Conservation (phyloP, 306 rosid species). For the Pterocarpus macrocarpus region DNA sequence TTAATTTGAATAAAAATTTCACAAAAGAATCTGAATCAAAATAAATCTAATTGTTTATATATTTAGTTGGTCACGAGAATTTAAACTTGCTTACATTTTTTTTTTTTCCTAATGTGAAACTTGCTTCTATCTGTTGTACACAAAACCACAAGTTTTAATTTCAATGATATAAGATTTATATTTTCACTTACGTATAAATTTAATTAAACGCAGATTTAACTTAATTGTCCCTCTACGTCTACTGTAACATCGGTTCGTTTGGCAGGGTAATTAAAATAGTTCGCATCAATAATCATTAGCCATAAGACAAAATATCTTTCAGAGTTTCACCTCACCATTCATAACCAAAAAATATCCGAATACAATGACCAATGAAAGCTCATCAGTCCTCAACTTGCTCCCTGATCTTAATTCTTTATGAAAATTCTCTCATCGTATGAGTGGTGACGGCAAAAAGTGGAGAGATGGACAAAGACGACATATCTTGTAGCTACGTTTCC, state of each 20-base stretch:
- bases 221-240: not conserved
- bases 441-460: constrained; percentile 9
- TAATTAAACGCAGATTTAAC: not conserved
- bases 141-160: not conserved
- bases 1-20: too few species aligned
- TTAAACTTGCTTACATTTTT: not conserved
- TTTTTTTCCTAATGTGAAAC: too few species aligned
- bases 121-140: not conserved
- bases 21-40: too few species aligned
- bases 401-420: not conserved
- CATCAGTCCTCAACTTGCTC: not conserved
- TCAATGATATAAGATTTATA: not conserved
- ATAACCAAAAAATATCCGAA: constrained; percentile 17
- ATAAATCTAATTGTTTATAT: too few species aligned
- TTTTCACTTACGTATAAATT: not conserved
- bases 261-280: not conserved
- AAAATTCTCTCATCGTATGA: not conserved
- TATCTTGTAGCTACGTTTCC: constrained; percentile 11
- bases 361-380: constrained; percentile 16
- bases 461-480: not conserved
- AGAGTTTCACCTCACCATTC: not conserved
- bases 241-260: not conserved
- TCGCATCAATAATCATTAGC: not conserved
- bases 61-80: too few species aligned
- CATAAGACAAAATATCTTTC: not conserved